A percentile compares a stretch with the other conserved stretches of the same genome.
These are phyloP conservation scores for Mortierella sp. DNA, from an alignment of 371 early-diverging fungal genomes.

Conservation along the genomic window DNA sequence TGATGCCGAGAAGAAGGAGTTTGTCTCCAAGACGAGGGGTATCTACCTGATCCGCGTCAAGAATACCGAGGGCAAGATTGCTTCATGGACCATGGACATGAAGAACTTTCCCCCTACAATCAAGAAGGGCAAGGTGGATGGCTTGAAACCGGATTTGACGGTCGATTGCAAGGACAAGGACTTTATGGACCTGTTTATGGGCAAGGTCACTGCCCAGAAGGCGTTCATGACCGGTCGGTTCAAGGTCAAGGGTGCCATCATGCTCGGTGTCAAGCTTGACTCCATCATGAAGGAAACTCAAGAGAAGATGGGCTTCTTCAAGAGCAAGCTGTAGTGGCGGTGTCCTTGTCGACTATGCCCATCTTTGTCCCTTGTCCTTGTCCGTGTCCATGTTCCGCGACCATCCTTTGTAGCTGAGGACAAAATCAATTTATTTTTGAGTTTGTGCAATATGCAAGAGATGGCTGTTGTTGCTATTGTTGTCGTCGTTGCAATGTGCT, in stretches of 20 bases:
- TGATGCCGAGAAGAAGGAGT: constrained; percentile 54
- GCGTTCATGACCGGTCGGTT: constrained; percentile 89
- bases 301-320: constrained; percentile 55
- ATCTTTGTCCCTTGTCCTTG: too few species aligned
- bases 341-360: not conserved
- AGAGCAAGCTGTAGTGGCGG: constrained; percentile 36
- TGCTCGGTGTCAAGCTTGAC: constrained; percentile 78
- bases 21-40: constrained; percentile 77
- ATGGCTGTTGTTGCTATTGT: not conserved
- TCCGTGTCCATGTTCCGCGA: not conserved
- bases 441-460: not conserved
- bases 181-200: constrained; percentile 87
- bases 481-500: not conserved
- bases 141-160: constrained; percentile 74
- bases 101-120: constrained; percentile 74
- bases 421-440: constrained; percentile 1
- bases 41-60: constrained; percentile 88
- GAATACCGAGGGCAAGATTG: constrained; percentile 72
- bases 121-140: constrained; percentile 72
- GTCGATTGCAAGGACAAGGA: constrained; percentile 79
- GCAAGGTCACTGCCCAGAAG: constrained; percentile 84
- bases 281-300: constrained; percentile 58
- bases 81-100: constrained; percentile 82
- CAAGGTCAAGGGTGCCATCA: constrained; percentile 89
- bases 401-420: not conserved